Evolutionary conservation across 768 basidiomycete species (phyloP), one percentile per base, ranked within the genome.

Genomic region (Boletus huronensis): DNA sequence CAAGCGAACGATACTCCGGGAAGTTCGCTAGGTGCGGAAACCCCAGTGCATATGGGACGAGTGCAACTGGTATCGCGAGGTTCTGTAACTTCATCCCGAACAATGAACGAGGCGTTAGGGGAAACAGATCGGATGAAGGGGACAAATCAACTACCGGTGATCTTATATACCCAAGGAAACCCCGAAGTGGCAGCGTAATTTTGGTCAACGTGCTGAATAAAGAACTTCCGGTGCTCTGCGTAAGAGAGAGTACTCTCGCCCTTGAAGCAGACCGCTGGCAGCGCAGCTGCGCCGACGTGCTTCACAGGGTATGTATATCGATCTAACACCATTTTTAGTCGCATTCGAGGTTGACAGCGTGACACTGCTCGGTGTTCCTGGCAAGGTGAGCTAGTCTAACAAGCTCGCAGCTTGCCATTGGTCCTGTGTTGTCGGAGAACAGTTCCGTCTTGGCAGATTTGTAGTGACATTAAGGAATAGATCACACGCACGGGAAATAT

Each of bases 1-100:
- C 56, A 9, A 66, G 58, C 1, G 61, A 65, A 38, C 61, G 64
- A 35, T 66, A 29, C 34, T 58, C 54, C 1, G 57, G 61, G 26
- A 65, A 65, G 44, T 51, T 42, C 39, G 26, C 50, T 13, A 65
- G 52, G 35, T 55, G 48, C 6, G 56, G 50, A 47, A 60, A 64
- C 3, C 61, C 64, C 6, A 54, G 16, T 9, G 42, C 35, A 21
- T 13, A 46, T 32, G 61, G 54, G 43, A 56, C 14, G 35, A 60
- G 56, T 6, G 45, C 45, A n/a, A 34, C 32, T 13, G 54, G 17
- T 19, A 39, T 25, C 17, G 26, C 42, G 28, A 58, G 28, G 16
- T 19, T 49, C 52, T 57, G 64, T 4, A 46, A 31, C 50, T 48
- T 53, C 48, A 63, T 63, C 3, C 13, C 6, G 5, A 50, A 25